Conservation (phyloP, 2,329 filamentous ascomycete species). For the Aspergillus fijiensis region DNA sequence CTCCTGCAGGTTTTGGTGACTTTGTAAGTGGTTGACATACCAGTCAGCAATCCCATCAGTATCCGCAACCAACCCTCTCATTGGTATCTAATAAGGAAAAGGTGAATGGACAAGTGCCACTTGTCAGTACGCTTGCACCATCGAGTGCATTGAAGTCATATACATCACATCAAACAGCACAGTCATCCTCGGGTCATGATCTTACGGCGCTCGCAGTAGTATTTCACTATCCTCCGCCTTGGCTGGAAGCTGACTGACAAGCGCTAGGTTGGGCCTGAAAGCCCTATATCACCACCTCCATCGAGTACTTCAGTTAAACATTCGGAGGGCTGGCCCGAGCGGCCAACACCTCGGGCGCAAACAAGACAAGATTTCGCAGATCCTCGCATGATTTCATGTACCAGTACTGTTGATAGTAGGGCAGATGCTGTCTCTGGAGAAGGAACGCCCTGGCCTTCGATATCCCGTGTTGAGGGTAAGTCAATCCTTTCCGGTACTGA, state of each 20-base stretch:
- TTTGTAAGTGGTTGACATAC: slow-evolving; percentile 60
- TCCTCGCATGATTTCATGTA: slow-evolving; percentile 54
- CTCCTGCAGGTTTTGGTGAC: slow-evolving; percentile 74
- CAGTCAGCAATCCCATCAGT: neutral
- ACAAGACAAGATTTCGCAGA: slow-evolving; percentile 72
- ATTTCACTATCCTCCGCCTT: neutral
- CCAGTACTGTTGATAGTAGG: slow-evolving; percentile 76
- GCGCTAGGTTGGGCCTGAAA: slow-evolving; percentile 31
- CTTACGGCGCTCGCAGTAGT: slow-evolving; percentile 18
- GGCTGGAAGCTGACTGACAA: slow-evolving; percentile 1
- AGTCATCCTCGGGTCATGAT: neutral
- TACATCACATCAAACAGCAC: neutral
- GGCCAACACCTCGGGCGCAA: slow-evolving; percentile 77
- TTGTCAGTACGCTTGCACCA: slow-evolving; percentile 8
- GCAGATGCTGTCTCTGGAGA: slow-evolving; percentile 22
- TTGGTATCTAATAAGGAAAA: slow-evolving; percentile 2
- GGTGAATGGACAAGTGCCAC: slow-evolving; percentile 4
- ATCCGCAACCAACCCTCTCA: neutral
- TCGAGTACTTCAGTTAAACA: slow-evolving; percentile 73
- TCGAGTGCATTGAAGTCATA: neutral
- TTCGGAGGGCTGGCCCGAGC: slow-evolving; percentile 64
- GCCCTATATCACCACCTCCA: slow-evolving; percentile 63
- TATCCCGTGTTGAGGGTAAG: slow-evolving; percentile 2
- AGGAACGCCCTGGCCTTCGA: neutral
- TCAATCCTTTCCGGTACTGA: slow-evolving; percentile 33